phyloP scores from a whole-genome alignment of 495 filamentous ascomycete genomes.

The Hyaloscypha finlandica region DNA sequence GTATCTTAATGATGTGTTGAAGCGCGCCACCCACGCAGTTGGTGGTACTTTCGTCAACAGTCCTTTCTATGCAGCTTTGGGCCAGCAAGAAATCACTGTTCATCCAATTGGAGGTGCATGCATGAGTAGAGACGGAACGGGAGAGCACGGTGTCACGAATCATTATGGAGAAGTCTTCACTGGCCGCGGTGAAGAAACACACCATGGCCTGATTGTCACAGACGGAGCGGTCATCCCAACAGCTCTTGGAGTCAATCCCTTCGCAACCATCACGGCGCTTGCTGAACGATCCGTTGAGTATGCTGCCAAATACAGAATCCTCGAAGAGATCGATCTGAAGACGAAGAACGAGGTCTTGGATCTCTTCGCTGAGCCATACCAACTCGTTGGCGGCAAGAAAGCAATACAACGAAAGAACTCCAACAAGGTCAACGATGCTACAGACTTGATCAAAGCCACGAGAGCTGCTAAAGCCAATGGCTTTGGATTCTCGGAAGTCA shows the following conservation, averaged over 20 bases:
- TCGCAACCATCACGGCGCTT: slow-evolving; percentile 69
- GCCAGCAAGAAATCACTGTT: slow-evolving; percentile 61
- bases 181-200: slow-evolving; percentile 49
- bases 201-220: slow-evolving; percentile 61
- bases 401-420: slow-evolving; percentile 39
- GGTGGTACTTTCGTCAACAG: slow-evolving; percentile 59
- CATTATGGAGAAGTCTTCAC: slow-evolving; percentile 62
- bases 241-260: slow-evolving; percentile 67
- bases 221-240: slow-evolving; percentile 66
- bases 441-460: slow-evolving; percentile 44
- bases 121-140: slow-evolving; percentile 61
- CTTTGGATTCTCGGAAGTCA: slow-evolving; percentile 63
- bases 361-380: slow-evolving; percentile 27
- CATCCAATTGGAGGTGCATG: slow-evolving; percentile 70
- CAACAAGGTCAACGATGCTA: slow-evolving; percentile 32
- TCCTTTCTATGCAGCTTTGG: slow-evolving; percentile 56
- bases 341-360: slow-evolving; percentile 54
- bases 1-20: slow-evolving; percentile 51
- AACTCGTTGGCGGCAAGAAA: slow-evolving; percentile 7
- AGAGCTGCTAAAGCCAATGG: slow-evolving; percentile 47
- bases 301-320: slow-evolving; percentile 43
- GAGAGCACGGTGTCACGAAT: slow-evolving; percentile 61
- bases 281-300: slow-evolving; percentile 61
- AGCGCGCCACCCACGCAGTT: slow-evolving; percentile 53
- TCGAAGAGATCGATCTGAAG: slow-evolving; percentile 44